Percentiles rank a stretch among this genome's conserved stretches.
phyloP scores from a whole-genome alignment of 176 grass and related monocot species.

The Musa beccarii region DNA sequence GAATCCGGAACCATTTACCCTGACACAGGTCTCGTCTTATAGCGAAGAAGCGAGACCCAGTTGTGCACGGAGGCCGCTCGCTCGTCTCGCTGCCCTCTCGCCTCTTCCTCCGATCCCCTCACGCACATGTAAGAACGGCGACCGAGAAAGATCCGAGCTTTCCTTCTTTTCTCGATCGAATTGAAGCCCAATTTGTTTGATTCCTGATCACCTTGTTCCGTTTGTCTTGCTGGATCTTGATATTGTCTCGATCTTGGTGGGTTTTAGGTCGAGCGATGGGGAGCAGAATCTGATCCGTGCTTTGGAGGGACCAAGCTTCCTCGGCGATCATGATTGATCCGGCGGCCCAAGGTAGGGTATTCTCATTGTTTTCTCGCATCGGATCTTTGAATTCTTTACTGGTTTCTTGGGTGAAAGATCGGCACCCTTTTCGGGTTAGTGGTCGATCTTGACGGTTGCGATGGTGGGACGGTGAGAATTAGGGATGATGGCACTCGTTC shows the following conservation, averaged over 20 bases:
- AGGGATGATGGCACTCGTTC: not conserved
- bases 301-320: conserved; percentile 1
- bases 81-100: not conserved
- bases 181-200: not conserved
- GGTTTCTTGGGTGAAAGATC: not conserved
- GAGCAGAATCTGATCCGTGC: conserved; percentile 8
- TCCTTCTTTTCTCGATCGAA: not conserved
- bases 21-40: conserved; percentile 5
- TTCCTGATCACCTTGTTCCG: not conserved
- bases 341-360: conserved; percentile 6
- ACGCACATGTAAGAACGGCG: conserved; percentile 15
- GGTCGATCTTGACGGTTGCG: not conserved
- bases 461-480: not conserved
- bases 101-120: conserved; percentile 8
- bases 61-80: conserved; percentile 5
- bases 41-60: conserved; percentile 14
- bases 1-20: too few relatives aligned
- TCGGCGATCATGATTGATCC: conserved; percentile 23
- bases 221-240: not conserved
- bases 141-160: not conserved
- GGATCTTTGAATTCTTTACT: not conserved
- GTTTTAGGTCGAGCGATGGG: conserved; percentile 29
- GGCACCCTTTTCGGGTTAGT: not conserved
- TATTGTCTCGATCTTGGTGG: not conserved
- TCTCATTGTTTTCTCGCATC: not conserved